Percentiles rank a stretch among this genome's conserved stretches.
These are phyloP conservation scores for Primulina tabacum DNA, from an alignment of 257 asterid genomes.

Conservation along the genomic window DNA sequence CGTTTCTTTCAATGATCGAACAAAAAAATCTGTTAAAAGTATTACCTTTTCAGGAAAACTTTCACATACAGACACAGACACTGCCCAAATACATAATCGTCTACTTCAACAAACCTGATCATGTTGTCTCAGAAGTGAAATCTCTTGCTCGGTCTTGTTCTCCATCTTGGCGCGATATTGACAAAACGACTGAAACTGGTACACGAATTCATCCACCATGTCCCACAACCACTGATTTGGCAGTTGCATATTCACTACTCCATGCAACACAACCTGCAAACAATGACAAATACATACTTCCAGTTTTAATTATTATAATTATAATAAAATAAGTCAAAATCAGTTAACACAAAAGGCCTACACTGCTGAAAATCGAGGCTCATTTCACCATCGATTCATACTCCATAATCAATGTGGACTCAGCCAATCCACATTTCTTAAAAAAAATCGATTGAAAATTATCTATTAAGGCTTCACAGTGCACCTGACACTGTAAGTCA, in stretches of 20 bases:
- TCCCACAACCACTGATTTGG: slow-evolving; percentile 99
- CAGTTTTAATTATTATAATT: too few species aligned
- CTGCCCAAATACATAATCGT: background rate
- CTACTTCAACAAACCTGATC: slow-evolving; percentile 55
- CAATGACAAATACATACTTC: background rate
- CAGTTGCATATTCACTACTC: slow-evolving; percentile 92
- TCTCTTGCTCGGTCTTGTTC: slow-evolving; percentile 87
- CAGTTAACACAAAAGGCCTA: background rate
- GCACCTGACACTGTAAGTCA: too few species aligned
- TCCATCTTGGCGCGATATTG: slow-evolving; percentile 96
- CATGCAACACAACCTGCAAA: slow-evolving; percentile 81
- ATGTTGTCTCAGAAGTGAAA: slow-evolving; percentile 62
- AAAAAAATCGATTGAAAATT: too few species aligned
- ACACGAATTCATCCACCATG: slow-evolving; percentile 95
- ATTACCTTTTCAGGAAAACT: background rate
- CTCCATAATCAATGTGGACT: too few species aligned
- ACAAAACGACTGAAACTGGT: slow-evolving; percentile 95
- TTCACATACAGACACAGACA: background rate
- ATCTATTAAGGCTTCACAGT: too few species aligned
- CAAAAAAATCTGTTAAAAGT: background rate
- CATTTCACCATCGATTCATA: too few species aligned
- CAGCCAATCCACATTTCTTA: too few species aligned
- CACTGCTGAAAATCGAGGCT: too few species aligned
- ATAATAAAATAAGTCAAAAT: background rate
- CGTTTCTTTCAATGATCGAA: background rate